phyloP scores from a whole-genome alignment of 768 basidiomycete genomes.

The Boletus subcaerulescens region DNA sequence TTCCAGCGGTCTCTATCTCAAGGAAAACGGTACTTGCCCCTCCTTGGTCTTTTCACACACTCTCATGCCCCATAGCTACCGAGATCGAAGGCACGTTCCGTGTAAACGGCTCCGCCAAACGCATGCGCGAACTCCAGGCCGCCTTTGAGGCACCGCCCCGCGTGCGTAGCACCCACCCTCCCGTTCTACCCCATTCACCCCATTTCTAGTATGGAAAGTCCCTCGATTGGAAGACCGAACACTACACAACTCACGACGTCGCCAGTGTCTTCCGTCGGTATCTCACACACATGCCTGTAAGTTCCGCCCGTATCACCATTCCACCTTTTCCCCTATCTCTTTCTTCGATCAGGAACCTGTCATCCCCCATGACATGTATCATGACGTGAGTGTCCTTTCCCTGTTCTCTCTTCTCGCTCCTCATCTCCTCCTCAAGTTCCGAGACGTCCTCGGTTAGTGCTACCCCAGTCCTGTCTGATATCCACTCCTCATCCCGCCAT shows the following conservation, averaged over 20 bases:
- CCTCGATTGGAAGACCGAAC: slow-evolving; percentile 83
- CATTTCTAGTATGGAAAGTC: slow-evolving; percentile 81
- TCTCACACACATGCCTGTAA: slow-evolving; percentile 93
- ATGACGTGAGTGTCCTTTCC: slow-evolving; percentile 56
- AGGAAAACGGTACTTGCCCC: slow-evolving; percentile 72
- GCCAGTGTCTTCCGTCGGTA: slow-evolving; percentile 95
- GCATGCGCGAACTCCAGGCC: slow-evolving; percentile 94
- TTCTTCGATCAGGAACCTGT: slow-evolving; percentile 73
- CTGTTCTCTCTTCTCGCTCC: background rate
- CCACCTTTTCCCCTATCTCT: slow-evolving; percentile 4
- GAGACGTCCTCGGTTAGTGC: slow-evolving; percentile 66
- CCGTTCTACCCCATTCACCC: slow-evolving; percentile 2
- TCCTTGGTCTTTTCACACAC: background rate
- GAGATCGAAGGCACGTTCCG: slow-evolving; percentile 94
- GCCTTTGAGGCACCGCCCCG: slow-evolving; percentile 86
- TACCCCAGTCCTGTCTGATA: background rate
- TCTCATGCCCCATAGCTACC: slow-evolving; percentile 52
- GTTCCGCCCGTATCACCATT: slow-evolving; percentile 31
- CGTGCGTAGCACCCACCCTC: slow-evolving; percentile 40
- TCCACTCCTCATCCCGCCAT: slow-evolving; percentile 14
- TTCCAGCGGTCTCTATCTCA: slow-evolving; percentile 83
- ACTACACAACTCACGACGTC: slow-evolving; percentile 93
- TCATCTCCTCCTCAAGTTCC: slow-evolving; percentile 51
- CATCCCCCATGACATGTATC: slow-evolving; percentile 88
- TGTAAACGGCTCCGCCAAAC: slow-evolving; percentile 90